These are phyloP conservation scores for Clarireedia paspali DNA, from an alignment of 2,329 filamentous ascomycete species.

Conservation along the genomic window DNA sequence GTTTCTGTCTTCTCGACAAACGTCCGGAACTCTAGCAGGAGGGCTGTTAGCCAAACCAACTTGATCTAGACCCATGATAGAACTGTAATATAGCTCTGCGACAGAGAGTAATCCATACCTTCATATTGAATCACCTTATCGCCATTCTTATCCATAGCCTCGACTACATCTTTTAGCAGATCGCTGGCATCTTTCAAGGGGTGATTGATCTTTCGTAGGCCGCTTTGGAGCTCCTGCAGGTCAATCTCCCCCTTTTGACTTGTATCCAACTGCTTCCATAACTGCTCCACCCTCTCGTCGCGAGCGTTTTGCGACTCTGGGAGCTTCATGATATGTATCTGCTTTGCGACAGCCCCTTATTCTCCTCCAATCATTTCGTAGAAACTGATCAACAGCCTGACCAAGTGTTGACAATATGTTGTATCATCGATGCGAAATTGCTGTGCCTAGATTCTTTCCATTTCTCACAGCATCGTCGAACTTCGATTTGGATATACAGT, in stretches of 20 bases:
- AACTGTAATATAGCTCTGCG: not conserved
- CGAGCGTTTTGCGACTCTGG: constrained; percentile 67
- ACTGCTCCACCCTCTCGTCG: constrained; percentile 71
- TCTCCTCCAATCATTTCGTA: constrained; percentile 19
- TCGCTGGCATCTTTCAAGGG: constrained; percentile 88
- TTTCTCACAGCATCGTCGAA: constrained; percentile 3
- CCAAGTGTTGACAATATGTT: constrained; percentile 5
- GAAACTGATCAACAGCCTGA: constrained; percentile 10
- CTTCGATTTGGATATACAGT: not conserved
- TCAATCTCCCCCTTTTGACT: constrained; percentile 73
- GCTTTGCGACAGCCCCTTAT: constrained; percentile 13
- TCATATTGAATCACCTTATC: constrained; percentile 89
- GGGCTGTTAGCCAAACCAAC: not conserved
- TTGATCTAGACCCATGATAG: too few relatives aligned
- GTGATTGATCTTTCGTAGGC: constrained; percentile 82
- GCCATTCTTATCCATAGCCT: constrained; percentile 74
- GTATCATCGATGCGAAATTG: constrained; percentile 18
- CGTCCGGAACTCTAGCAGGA: constrained; percentile 65
- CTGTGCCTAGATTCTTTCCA: not conserved
- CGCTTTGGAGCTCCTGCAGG: constrained; percentile 74
- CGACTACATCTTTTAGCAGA: constrained; percentile 73
- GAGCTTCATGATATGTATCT: constrained; percentile 9
- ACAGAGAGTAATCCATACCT: constrained; percentile 47
- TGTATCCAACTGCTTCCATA: constrained; percentile 80
- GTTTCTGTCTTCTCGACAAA: constrained; percentile 86